Conservation (phyloP, 2,329 filamentous ascomycete genomes). For the Ampelomyces quisqualis region DNA sequence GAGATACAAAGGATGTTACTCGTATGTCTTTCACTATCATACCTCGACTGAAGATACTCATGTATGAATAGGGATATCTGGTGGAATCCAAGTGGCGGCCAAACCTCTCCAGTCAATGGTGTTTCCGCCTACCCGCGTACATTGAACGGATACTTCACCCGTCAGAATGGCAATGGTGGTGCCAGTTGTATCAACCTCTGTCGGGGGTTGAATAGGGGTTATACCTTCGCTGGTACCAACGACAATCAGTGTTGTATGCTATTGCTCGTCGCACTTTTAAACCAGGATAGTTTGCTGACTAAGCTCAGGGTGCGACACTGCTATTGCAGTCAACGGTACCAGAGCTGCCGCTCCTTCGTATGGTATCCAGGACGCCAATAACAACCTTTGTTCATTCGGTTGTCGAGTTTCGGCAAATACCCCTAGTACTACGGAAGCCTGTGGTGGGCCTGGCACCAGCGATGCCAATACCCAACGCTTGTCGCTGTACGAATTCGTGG, state of each 20-base stretch:
- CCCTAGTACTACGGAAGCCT: conserved; percentile 3
- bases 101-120: neutral
- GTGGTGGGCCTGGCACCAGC: neutral
- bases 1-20: conserved; percentile 22
- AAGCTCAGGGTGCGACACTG: neutral
- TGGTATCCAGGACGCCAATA: neutral
- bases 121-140: conserved; percentile 3
- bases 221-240: conserved; percentile 14
- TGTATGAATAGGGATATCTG: no score
- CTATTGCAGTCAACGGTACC: neutral
- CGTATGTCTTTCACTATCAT: no score
- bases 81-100: neutral
- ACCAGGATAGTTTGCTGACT: neutral
- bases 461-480: conserved; percentile 1
- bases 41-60: no score
- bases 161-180: conserved; percentile 8
- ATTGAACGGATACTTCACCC: conserved; percentile 5
- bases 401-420: neutral
- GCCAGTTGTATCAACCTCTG: conserved; percentile 7
- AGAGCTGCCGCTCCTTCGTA: neutral
- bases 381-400: neutral
- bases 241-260: conserved; percentile 22
- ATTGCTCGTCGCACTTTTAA: neutral
- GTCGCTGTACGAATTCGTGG: conserved; percentile 13
- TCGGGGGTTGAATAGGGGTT: neutral